A percentile compares a stretch with the other conserved stretches of the same genome.
Conservation (phyloP, 371 early-diverging fungal species). For the Parasitella parasitica region DNA sequence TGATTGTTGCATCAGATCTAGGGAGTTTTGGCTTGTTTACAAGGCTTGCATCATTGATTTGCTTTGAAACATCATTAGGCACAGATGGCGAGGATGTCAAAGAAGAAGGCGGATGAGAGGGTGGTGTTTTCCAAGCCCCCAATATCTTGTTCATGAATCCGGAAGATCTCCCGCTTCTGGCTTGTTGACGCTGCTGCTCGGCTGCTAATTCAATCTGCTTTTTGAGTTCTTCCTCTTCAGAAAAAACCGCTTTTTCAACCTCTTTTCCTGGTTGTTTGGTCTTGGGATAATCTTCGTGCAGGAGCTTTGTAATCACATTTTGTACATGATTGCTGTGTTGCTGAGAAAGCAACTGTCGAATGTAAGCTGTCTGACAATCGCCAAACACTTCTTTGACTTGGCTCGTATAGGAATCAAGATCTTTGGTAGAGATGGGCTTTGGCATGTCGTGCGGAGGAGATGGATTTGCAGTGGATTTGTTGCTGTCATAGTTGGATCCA, state of each 20-base stretch:
- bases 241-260: background rate
- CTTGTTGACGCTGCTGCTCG: background rate
- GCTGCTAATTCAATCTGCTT: background rate
- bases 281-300: slow-evolving; percentile 63
- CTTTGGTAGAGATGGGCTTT: slow-evolving; percentile 17
- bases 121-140: slow-evolving; percentile 15
- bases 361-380: slow-evolving; percentile 64
- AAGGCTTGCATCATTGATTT: background rate
- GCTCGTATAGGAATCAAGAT: slow-evolving; percentile 42
- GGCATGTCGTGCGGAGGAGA: slow-evolving; percentile 3
- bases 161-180: background rate
- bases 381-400: slow-evolving; percentile 66
- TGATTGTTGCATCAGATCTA: slow-evolving; percentile 37
- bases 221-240: slow-evolving; percentile 10
- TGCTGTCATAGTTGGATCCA: no score
- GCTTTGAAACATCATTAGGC: slow-evolving; percentile 3
- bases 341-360: slow-evolving; percentile 53
- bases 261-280: background rate
- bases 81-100: background rate
- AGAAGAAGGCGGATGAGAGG: slow-evolving; percentile 1
- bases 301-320: slow-evolving; percentile 60
- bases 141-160: slow-evolving; percentile 21
- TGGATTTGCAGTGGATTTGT: background rate
- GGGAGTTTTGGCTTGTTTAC: slow-evolving; percentile 34
- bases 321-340: slow-evolving; percentile 59